Evolutionary conservation across 441 rosid species (phyloP).

Genomic region (Brassica hybrid): DNA sequence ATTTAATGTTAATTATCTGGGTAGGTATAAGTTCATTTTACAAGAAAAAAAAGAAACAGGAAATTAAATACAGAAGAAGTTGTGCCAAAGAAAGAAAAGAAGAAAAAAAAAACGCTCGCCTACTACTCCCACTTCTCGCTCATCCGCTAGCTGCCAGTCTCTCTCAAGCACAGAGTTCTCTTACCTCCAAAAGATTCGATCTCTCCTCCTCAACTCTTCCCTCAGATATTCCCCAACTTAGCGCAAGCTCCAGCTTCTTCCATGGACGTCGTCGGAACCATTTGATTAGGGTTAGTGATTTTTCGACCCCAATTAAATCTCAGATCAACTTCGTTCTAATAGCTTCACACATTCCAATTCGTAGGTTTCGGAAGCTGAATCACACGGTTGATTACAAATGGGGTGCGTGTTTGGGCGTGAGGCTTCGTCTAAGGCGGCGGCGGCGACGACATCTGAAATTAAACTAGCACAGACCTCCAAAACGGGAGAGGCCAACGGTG

Average conservation of each 20-base stretch:
- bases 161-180: too few species aligned
- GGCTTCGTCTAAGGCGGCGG: conserved; percentile 50
- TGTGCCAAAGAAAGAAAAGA: not conserved
- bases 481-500: conserved; percentile 51
- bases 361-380: conserved; percentile 27
- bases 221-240: conserved; percentile 9
- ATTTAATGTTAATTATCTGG: not conserved
- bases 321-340: conserved; percentile 24
- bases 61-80: conserved; percentile 17
- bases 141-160: conserved; percentile 3
- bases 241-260: conserved; percentile 25
- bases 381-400: conserved; percentile 59
- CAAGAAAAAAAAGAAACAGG: not conserved
- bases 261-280: not conserved
- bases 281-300: conserved; percentile 28
- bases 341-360: not conserved
- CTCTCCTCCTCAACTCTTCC: conserved; percentile 4
- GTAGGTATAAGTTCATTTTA: not conserved
- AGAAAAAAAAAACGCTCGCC: conserved; percentile 28
- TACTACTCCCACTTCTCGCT: conserved; percentile 25
- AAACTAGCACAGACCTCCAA: conserved; percentile 49
- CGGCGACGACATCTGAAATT: conserved; percentile 54
- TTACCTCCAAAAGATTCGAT: conserved; percentile 20
- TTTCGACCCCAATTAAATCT: conserved; percentile 21
- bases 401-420: conserved; percentile 98